A percentile compares a stretch with the other conserved stretches of the same genome.
phyloP scores from a whole-genome alignment of 192 early-diverging fungal species.

The Coemansia sp. region DNA sequence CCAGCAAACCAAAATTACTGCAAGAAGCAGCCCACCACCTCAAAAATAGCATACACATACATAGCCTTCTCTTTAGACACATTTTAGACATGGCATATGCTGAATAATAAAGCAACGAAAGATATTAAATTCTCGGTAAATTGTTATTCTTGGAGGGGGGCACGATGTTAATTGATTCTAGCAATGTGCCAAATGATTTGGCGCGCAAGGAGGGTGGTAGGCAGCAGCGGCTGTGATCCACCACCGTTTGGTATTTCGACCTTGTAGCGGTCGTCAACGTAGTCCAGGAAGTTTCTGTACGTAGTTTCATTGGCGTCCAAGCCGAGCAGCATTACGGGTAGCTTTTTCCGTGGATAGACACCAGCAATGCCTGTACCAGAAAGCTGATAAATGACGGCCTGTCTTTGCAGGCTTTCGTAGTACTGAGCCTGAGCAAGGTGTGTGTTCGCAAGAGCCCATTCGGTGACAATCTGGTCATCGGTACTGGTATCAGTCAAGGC shows the following conservation, averaged over 20 bases:
- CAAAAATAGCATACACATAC: not conserved
- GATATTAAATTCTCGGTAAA: not conserved
- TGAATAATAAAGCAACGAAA: not conserved
- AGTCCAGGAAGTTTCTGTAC: not conserved
- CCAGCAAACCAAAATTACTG: not conserved
- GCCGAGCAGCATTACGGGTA: conserved; percentile 31
- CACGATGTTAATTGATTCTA: not conserved
- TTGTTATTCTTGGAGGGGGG: not conserved
- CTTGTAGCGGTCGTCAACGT: conserved; percentile 3
- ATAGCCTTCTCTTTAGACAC: not conserved
- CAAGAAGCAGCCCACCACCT: not conserved
- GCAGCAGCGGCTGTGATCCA: conserved; percentile 12
- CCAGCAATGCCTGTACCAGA: not conserved
- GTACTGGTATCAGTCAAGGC: conserved; percentile 7
- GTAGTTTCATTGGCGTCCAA: not conserved
- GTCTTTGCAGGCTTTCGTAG: conserved; percentile 21
- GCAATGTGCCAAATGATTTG: conserved; percentile 26
- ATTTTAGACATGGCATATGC: not conserved
- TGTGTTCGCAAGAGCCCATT: conserved; percentile 29
- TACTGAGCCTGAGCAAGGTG: conserved; percentile 37
- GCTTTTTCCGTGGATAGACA: not conserved
- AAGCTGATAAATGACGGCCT: conserved; percentile 2
- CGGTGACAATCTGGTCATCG: conserved; percentile 10
- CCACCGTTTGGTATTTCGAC: conserved; percentile 10
- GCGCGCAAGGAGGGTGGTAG: conserved; percentile 8